Percentiles rank a stretch among this genome's conserved stretches.
These are phyloP conservation scores for Trypanosoma caninum DNA, from an alignment of 208 protist species.

Conservation along the genomic window DNA sequence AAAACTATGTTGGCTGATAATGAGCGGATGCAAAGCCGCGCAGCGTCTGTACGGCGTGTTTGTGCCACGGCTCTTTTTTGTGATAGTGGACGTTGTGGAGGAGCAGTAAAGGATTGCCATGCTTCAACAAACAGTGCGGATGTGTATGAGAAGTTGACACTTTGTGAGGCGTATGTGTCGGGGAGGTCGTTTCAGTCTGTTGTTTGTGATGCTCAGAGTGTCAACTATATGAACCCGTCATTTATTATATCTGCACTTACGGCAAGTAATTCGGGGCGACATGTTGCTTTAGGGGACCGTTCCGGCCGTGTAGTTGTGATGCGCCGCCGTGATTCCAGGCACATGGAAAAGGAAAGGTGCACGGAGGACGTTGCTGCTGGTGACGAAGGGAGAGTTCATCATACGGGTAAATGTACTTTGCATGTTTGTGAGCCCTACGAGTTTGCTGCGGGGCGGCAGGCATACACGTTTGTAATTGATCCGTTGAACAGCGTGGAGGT, in stretches of 20 bases:
- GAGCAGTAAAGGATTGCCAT: background rate
- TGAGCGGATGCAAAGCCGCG: slow-evolving; percentile 40
- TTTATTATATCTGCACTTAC: slow-evolving; percentile 70
- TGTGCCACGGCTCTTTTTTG: slow-evolving; percentile 4
- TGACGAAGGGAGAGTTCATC: background rate
- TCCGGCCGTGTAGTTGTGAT: slow-evolving; percentile 71
- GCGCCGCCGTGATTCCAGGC: slow-evolving; percentile 40
- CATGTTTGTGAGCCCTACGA: slow-evolving; percentile 39
- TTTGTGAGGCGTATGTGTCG: slow-evolving; percentile 17
- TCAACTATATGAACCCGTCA: slow-evolving; percentile 43
- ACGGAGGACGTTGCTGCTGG: slow-evolving; percentile 19
- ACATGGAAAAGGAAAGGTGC: slow-evolving; percentile 19
- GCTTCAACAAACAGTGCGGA: slow-evolving; percentile 2
- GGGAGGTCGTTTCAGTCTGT: slow-evolving; percentile 12
- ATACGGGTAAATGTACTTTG: background rate
- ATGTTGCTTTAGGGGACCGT: slow-evolving; percentile 78
- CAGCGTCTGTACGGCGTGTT: slow-evolving; percentile 12
- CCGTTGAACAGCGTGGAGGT: slow-evolving; percentile 85
- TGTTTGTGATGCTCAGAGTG: background rate
- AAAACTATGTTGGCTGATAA: slow-evolving; percentile 60
- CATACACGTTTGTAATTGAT: slow-evolving; percentile 84
- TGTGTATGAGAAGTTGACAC: background rate
- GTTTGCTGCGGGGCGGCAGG: slow-evolving; percentile 59
- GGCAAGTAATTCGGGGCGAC: slow-evolving; percentile 41
- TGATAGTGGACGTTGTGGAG: background rate